These are phyloP conservation scores for Scheffersomyces titani DNA, from an alignment of 1,139 yeast species.

Conservation along the genomic window DNA sequence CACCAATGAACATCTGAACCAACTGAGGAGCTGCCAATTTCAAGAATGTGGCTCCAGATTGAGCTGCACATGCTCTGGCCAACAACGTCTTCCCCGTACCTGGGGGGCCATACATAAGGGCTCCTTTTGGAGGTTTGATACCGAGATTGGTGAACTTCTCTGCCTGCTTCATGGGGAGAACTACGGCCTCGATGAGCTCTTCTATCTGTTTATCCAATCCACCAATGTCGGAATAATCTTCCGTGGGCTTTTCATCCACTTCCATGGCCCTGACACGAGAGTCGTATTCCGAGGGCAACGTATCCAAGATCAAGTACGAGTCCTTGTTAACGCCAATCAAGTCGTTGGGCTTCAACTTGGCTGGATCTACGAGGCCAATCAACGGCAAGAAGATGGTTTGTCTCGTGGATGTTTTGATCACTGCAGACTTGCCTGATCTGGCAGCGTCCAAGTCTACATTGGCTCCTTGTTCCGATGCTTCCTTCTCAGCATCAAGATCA, in stretches of 20 bases:
- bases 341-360: constrained; percentile 88
- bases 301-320: constrained; percentile 88
- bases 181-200: constrained; percentile 96
- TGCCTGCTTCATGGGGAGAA: constrained; percentile 96
- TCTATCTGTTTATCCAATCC: constrained; percentile 98
- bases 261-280: constrained; percentile 99
- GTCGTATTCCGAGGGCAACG: constrained; percentile 95
- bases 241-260: constrained; percentile 97
- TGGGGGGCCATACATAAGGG: constrained; percentile 99
- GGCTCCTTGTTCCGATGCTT: constrained; percentile 89
- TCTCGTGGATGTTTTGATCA: constrained; percentile 93
- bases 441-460: constrained; percentile 92
- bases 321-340: constrained; percentile 97
- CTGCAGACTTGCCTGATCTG: constrained; percentile 95
- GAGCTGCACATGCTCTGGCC: constrained; percentile 99
- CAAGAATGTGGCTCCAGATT: constrained; percentile 95
- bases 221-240: constrained; percentile 95
- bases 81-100: constrained; percentile 97
- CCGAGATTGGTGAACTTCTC: constrained; percentile 93
- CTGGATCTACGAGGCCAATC: constrained; percentile 92
- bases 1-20: constrained; percentile 99
- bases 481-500: constrained; percentile 86
- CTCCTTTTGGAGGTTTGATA: constrained; percentile 97
- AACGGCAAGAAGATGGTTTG: constrained; percentile 96
- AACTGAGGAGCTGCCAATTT: constrained; percentile 98